Base-by-base conservation (phyloP, 805 yeast genomes). In the Candida yuanshanica region DNA sequence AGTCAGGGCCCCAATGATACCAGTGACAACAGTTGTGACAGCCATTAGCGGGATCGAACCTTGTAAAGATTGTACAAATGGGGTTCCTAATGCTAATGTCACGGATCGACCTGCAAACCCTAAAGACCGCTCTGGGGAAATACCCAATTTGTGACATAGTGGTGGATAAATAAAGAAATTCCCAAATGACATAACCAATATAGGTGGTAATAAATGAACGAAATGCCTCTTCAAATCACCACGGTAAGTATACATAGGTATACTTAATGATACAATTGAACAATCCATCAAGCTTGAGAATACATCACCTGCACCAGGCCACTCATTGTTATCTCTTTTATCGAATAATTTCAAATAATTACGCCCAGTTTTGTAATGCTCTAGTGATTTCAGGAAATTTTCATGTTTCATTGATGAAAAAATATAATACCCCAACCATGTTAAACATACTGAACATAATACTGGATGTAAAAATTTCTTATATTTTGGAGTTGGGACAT, bases 281-380 rank as follows among this genome's bases (percentile, higher is more conserved):
- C 83, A 72, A 52, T 84, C 93, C 83, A 85, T 80, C 49, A 84
- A 59, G 0, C 89, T 73, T 6, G 79, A 58, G 31, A 85, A 68
- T 14, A 85, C 66, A 55, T 85, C 95, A 2, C 95, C 95, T 12
- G 90, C 85, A 0, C 95, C 95, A 1, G 95, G 93, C 74, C 77
- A 72, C 17, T 60, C 55, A 7, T 44, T 42, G 14, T 38, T 48
- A 6, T 22, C 20, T 33, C 36, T 39, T 20, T 63, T 58, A 49
- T 72, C 72, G 58, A 83, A 81, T 21, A 85, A 65, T 42, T 71
- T 62, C 35, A 81, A 57, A 52, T 85, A 85, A 12, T 68, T 82
- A 41, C 80, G 69, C 0, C 90, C 90, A 0, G 91, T 84, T 48
- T 79, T 77, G 63, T 80, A 85, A 48, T 68, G 66, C 33, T 62